phyloP scores from a whole-genome alignment of 2,329 filamentous ascomycete species.

The Paecilomyces sp. region DNA sequence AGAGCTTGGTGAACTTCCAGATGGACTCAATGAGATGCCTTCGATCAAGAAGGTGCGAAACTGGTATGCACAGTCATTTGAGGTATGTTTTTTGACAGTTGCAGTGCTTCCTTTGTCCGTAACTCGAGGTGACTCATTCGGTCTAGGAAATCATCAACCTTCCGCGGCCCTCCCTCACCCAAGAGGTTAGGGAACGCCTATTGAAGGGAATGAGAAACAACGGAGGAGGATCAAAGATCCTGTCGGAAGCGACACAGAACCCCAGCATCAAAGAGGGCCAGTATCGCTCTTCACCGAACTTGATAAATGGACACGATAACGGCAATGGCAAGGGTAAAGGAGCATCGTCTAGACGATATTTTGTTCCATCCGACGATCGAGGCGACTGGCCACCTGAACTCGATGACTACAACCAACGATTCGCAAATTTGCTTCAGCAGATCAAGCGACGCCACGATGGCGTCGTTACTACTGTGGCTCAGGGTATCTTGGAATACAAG shows the following conservation, averaged over 20 bases:
- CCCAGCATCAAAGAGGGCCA: slow-evolving; percentile 82
- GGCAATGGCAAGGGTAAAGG: slow-evolving; percentile 47
- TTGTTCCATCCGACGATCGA: slow-evolving; percentile 81
- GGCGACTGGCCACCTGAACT: slow-evolving; percentile 90
- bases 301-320: slow-evolving; percentile 34
- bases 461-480: slow-evolving; percentile 95
- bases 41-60: slow-evolving; percentile 92
- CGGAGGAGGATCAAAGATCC: slow-evolving; percentile 57
- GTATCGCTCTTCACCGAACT: slow-evolving; percentile 50
- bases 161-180: slow-evolving; percentile 66
- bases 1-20: slow-evolving; percentile 83
- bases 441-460: slow-evolving; percentile 96
- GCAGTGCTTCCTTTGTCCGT: slow-evolving; percentile 1
- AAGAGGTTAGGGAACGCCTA: slow-evolving; percentile 72
- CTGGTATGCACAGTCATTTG: slow-evolving; percentile 99
- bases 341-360: slow-evolving; percentile 64
- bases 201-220: slow-evolving; percentile 44
- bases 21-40: slow-evolving; percentile 96
- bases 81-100: slow-evolving; percentile 54
- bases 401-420: slow-evolving; percentile 86
- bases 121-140: slow-evolving; percentile 4
- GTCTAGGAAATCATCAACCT: slow-evolving; percentile 78
- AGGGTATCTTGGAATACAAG: slow-evolving; percentile 98
- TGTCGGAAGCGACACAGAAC: slow-evolving; percentile 80
- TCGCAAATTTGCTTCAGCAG: slow-evolving; percentile 78